Percentiles rank a stretch among this genome's conserved stretches.
These are phyloP conservation scores for Leishmania martiniquensis DNA, from an alignment of 208 protist species.

Conservation along the genomic window DNA sequence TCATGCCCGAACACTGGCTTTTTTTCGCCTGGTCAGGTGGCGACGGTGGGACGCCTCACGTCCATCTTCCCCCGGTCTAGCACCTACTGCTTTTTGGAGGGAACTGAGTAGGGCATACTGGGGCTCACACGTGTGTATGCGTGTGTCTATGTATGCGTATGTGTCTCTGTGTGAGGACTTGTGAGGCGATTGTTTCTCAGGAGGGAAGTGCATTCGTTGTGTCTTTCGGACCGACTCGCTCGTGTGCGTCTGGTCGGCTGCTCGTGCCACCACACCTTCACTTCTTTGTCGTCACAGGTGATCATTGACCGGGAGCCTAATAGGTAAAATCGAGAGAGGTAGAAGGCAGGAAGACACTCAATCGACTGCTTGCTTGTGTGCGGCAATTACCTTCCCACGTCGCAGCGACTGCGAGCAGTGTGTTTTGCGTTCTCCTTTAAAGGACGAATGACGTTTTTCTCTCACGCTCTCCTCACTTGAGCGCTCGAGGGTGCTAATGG, in stretches of 20 bases:
- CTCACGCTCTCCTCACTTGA: background rate
- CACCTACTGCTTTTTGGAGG: constrained; percentile 83
- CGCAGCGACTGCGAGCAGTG: too few relatives aligned
- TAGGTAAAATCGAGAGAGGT: background rate
- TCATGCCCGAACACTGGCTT: constrained; percentile 67
- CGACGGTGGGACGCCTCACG: constrained; percentile 48
- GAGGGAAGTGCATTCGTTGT: background rate
- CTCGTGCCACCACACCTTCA: too few relatives aligned
- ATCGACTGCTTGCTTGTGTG: background rate
- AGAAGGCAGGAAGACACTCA: background rate
- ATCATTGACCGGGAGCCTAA: background rate
- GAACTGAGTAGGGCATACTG: constrained; percentile 33
- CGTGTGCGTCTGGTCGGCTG: background rate
- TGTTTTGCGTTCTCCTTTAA: too few relatives aligned
- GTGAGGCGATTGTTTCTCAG: background rate
- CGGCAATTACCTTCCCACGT: background rate
- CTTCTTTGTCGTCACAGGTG: background rate
- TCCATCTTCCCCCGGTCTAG: constrained; percentile 75
- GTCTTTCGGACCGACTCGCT: background rate
- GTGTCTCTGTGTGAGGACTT: background rate
- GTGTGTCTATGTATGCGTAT: too few relatives aligned
- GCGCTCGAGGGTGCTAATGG: background rate
- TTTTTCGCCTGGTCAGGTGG: constrained; percentile 79
- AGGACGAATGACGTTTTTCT: too few relatives aligned
- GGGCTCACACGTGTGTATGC: background rate